Base-by-base conservation (phyloP, 2,329 filamentous ascomycete species). In the Cercospora sp. region DNA sequence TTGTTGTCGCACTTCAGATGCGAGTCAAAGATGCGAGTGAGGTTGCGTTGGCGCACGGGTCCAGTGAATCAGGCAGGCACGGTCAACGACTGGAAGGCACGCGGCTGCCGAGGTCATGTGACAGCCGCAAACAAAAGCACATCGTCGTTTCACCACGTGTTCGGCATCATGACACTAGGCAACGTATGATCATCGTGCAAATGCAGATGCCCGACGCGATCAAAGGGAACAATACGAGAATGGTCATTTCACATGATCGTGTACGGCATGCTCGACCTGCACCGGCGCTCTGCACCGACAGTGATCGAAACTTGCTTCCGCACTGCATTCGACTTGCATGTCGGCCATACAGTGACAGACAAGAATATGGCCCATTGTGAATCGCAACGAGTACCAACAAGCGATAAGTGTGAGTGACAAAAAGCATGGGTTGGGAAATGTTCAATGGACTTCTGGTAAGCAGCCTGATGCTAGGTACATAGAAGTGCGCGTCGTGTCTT, bases 21-120 rank as follows among this genome's bases (percentile, higher is more conserved):
- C 24, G 62, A 40, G 21, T 64, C 61, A 53, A 59, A 65, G 62
- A 34, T 58, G 62, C 51, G 62, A 65, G 62, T 65, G 51, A 63
- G 32, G 61, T 63, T 61, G 59, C 30, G 55, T 62, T 62, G 60
- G 43, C 34, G 37, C 37, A 30, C 60, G 37, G 60, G 24, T 49
- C 34, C 60, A 45, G 26, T 43, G 21, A 49, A 49, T 62, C 34
- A 62, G 60, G 60, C 60, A 62, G 60, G 60, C 60, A 62, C 60
- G 60, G 49, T 53, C 49, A 53, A 53, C 49, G 49, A 53, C 49
- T 53, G 49, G 49, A 53, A 28, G 24, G 49, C 49, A 53, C 49
- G 24, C 21, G 24, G 49, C 49, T 53, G 49, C 49, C 49, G 24
- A 53, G 49, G 18, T 59, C 55, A 59, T 37, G 55, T 61, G 64